Conservation (phyloP, 352 stramenopile genomes). For the Pythium dissimile region DNA sequence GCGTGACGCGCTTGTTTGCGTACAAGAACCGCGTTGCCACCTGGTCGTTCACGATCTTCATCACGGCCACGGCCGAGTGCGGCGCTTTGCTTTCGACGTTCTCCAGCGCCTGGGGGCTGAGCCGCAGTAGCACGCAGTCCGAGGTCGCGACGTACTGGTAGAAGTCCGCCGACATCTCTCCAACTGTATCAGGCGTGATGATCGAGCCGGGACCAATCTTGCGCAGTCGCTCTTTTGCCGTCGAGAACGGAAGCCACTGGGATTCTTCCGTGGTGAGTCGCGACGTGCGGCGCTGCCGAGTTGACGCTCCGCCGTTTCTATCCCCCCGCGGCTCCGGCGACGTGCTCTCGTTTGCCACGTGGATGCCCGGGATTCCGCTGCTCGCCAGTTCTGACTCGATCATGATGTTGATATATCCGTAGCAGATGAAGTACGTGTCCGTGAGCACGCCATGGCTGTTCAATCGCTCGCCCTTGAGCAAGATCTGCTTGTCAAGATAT, state of each 20-base stretch:
- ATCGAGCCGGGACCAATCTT: conserved; percentile 77
- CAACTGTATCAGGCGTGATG: conserved; percentile 52
- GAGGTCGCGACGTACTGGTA: conserved; percentile 67
- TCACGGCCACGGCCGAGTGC: conserved; percentile 67
- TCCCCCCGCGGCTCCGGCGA: not conserved
- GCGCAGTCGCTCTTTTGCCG: conserved; percentile 50
- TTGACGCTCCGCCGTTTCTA: not conserved
- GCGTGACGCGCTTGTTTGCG: conserved; percentile 71
- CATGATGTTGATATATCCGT: conserved; percentile 71
- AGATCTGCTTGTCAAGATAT: conserved; percentile 56
- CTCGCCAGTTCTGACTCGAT: conserved; percentile 62
- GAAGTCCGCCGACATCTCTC: conserved; percentile 24
- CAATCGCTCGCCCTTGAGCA: conserved; percentile 39
- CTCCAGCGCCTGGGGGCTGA: conserved; percentile 55
- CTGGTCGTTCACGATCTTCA: conserved; percentile 65
- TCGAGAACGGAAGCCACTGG: conserved; percentile 67
- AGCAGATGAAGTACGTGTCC: conserved; percentile 78
- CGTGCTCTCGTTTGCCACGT: not conserved
- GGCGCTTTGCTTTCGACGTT: conserved; percentile 50
- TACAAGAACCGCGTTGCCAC: conserved; percentile 60
- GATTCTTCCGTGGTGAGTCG: conserved; percentile 40
- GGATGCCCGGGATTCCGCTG: conserved; percentile 50
- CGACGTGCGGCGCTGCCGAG: not conserved
- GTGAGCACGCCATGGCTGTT: conserved; percentile 32
- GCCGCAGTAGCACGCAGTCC: conserved; percentile 58